A percentile compares a stretch with the other conserved stretches of the same genome.
Evolutionary conservation across 1,139 yeast genomes (phyloP).

Genomic region (Geotrichum klebahnii): DNA sequence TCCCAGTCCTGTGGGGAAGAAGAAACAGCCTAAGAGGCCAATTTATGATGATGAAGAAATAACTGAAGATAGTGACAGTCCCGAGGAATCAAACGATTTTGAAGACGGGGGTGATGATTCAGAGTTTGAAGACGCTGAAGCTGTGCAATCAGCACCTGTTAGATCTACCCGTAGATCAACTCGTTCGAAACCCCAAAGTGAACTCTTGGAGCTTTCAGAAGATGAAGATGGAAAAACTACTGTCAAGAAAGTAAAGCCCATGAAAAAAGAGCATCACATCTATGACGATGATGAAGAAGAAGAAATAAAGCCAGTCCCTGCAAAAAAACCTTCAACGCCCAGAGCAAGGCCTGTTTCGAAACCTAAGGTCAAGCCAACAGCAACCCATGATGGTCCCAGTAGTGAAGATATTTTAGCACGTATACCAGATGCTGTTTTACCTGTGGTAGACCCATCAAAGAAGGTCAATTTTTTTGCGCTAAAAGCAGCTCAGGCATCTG

Average conservation of each 20-base stretch:
- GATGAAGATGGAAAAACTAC: slow-evolving; percentile 3
- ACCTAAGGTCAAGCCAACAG: too few relatives aligned
- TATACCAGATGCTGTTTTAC: slow-evolving; percentile 68
- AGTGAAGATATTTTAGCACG: slow-evolving; percentile 55
- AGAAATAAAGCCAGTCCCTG: neutral
- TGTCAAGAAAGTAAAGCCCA: neutral
- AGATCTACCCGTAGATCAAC: slow-evolving; percentile 7
- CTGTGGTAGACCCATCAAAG: slow-evolving; percentile 50
- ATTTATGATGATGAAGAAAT: neutral
- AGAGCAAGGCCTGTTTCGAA: too few relatives aligned
- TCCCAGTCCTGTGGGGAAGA: slow-evolving; percentile 46
- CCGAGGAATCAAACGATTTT: too few relatives aligned
- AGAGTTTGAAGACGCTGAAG: slow-evolving; percentile 4
- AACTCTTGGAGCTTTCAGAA: neutral
- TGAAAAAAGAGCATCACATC: slow-evolving; percentile 14
- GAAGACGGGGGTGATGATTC: slow-evolving; percentile 47
- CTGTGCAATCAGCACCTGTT: slow-evolving; percentile 4
- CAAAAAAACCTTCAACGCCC: neutral
- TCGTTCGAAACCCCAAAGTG: slow-evolving; percentile 20
- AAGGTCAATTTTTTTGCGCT: slow-evolving; percentile 54
- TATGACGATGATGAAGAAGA: slow-evolving; percentile 14
- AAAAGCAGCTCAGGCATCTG: slow-evolving; percentile 26
- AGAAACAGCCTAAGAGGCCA: too few relatives aligned
- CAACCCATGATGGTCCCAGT: too few relatives aligned
- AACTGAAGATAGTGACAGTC: slow-evolving; percentile 49